phyloP scores from a whole-genome alignment of 305 asterid species.

The Fraxinus dipetala region DNA sequence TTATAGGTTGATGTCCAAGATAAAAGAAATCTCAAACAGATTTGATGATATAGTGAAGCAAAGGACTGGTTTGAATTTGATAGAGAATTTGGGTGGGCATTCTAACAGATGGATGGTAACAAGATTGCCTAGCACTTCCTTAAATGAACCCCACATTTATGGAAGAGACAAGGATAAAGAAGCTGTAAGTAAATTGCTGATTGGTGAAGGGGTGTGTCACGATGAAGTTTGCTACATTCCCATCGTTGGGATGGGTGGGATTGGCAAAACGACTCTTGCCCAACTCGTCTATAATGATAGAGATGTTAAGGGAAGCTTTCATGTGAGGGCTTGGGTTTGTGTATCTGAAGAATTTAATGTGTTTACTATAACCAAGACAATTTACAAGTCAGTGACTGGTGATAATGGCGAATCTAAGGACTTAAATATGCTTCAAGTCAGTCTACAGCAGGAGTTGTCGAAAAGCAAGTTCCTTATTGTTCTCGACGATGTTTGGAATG shows the following conservation, averaged over 20 bases:
- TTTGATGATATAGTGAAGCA: conserved; percentile 32
- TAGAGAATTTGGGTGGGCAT: conserved; percentile 22
- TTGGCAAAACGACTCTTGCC: conserved; percentile 62
- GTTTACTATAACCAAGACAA: conserved; percentile 36
- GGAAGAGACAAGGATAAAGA: conserved; percentile 58
- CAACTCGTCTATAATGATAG: conserved; percentile 46
- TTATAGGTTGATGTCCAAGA: conserved; percentile 37
- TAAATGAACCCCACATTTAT: conserved; percentile 42
- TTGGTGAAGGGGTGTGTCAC: no score
- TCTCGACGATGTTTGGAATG: conserved; percentile 68
- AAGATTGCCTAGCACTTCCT: conserved; percentile 41
- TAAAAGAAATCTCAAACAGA: conserved; percentile 35
- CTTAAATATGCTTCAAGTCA: conserved; percentile 47
- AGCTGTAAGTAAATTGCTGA: conserved; percentile 13
- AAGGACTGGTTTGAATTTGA: conserved; percentile 37
- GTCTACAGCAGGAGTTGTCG: conserved; percentile 34
- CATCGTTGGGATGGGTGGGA: conserved; percentile 54
- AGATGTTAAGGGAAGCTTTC: conserved; percentile 32
- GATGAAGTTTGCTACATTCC: conserved; percentile 22
- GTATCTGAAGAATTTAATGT: conserved; percentile 49
- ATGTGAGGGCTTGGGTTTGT: conserved; percentile 52
- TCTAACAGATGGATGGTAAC: conserved; percentile 18
- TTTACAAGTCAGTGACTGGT: conserved; percentile 40
- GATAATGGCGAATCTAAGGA: conserved; percentile 32
- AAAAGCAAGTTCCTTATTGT: conserved; percentile 53